Base-by-base conservation (phyloP, 1,284 basidiomycete genomes). In the Leccinum solheimii region DNA sequence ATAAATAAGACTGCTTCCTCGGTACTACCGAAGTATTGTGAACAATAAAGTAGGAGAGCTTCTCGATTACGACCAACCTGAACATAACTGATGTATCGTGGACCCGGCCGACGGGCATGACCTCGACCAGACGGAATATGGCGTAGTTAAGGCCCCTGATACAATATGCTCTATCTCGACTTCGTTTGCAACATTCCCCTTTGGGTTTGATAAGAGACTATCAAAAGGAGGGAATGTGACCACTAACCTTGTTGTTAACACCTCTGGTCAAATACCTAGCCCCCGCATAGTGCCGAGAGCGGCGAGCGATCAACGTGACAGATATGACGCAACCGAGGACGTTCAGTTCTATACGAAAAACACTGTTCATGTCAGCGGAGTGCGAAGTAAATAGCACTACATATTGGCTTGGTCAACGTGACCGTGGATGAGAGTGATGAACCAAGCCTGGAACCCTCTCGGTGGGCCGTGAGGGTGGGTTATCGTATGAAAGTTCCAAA, bases 131-230 rank as follows among this genome's bases (percentile, higher is more conserved):
- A 75, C n/a, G 89, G 86, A 72, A 83, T 97, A 96, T 0, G 94
- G 86, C 0, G 95, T 99, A 0, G 95, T 97, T 7, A 96, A 76
- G 0, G 94, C 92, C 72, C 99, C 97, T 3, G 91, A 94, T 1
- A 99, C 96, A 57, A 99, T 97, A 72, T 99, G 97, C 72, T 99
- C 97, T 0, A 96, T 98, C 77, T 99, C 97, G 3, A 99, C 97
- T 76, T 99, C 97, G 70, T 99, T 99, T 1, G 97, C 97, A 2
- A 99, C 97, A 72, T 98, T 94, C 2, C 97, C 97, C 92, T 96
- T 68, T 5, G 32, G 34, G 8, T n/a, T 19, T 55, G 52, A 49
- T 65, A 52, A 66, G 52, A 36, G 32, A 38, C 43, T 0, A 3
- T 21, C 16, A 10, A 53, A 36, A 26, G 21, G 0, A 30, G 10